These are phyloP conservation scores for Lachnellula subtilissima DNA, from an alignment of 2,329 filamentous ascomycete genomes.

Conservation along the genomic window DNA sequence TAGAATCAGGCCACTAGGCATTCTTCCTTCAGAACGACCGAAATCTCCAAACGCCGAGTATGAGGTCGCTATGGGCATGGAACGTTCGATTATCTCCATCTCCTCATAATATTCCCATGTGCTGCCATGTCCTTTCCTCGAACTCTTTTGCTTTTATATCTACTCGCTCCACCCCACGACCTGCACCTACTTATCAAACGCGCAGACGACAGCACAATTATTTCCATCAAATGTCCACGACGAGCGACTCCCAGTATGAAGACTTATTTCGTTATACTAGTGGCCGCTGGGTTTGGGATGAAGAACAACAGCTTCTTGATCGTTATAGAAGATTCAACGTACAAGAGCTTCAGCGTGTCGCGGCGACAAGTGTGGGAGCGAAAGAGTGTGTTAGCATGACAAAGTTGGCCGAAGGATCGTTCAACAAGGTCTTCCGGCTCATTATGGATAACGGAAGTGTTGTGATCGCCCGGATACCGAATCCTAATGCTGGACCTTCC, in stretches of 20 bases:
- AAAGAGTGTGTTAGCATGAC: constrained; percentile 32
- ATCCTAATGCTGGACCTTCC: constrained; percentile 18
- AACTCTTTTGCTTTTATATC: too few relatives aligned
- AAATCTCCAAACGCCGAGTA: too few relatives aligned
- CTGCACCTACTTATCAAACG: too few relatives aligned
- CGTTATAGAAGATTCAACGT: constrained; percentile 33
- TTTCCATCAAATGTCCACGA: constrained; percentile 1
- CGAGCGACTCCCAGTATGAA: constrained; percentile 10
- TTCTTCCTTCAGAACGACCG: too few relatives aligned
- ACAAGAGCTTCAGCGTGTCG: constrained; percentile 30
- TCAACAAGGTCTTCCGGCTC: constrained; percentile 35
- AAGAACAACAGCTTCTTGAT: constrained; percentile 31
- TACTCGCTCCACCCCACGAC: too few relatives aligned
- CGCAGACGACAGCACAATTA: too few relatives aligned
- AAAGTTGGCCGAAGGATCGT: constrained; percentile 36
- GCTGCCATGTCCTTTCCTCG: too few relatives aligned
- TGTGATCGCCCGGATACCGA: constrained; percentile 24
- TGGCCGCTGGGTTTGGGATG: constrained; percentile 34
- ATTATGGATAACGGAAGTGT: constrained; percentile 27
- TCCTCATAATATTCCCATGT: too few relatives aligned
- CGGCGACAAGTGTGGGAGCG: constrained; percentile 29
- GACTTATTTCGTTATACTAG: constrained; percentile 30
- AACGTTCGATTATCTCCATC: too few relatives aligned
- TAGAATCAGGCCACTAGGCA: too few relatives aligned
- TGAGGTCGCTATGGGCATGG: too few relatives aligned